Base-by-base conservation (phyloP, 139 green algal species). In the Haematococcus lacustris region DNA sequence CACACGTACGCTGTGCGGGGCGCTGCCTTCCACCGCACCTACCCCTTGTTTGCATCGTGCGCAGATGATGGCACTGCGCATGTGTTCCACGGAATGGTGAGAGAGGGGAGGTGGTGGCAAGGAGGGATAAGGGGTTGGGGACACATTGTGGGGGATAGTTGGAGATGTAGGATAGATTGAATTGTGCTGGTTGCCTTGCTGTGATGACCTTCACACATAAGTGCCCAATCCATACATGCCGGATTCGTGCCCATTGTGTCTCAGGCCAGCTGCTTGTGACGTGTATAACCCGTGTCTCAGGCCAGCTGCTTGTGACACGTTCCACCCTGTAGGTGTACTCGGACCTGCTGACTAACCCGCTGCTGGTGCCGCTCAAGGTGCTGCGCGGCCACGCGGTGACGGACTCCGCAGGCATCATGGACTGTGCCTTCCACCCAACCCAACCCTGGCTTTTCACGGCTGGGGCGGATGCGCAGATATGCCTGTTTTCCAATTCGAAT, bases 381-480 rank as follows among this genome's bases (percentile, higher is more conserved):
- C 75, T 92, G 68, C 68, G 73, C 1, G 80, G 81, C 3, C 85
- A 90, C 51, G 79, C 71, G 25, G 59, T 87, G 35, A 74, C 77
- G 0, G 73, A 91, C 51, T 78, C 70, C 47, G 61, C 71, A 38
- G 94, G 94, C 0, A 92, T 97, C 32, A 67, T 92, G 51, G 90
- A 91, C 65, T 87, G 89, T 40, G 83, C 76, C 1, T 98, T 98
- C 85, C 94, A 98, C 76, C 94, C 94, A 3, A 93, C 71, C 0
- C 95, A 98, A 80, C 94, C 94, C 23, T 98, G 94, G 94, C 76
- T 97, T 23, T 97, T 99, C 79, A 96, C 91, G 32, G 93, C 91
- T 17, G 95, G 93, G 26, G 93, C 86, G 1, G 94, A 99, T 74
- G 70, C 73, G 21, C 78, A 73, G 39, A 72, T 82, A 26, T 76